A percentile compares a stretch with the other conserved stretches of the same genome.
Conservation (phyloP, 108 stramenopile species). For the Cyclotella baltica region DNA sequence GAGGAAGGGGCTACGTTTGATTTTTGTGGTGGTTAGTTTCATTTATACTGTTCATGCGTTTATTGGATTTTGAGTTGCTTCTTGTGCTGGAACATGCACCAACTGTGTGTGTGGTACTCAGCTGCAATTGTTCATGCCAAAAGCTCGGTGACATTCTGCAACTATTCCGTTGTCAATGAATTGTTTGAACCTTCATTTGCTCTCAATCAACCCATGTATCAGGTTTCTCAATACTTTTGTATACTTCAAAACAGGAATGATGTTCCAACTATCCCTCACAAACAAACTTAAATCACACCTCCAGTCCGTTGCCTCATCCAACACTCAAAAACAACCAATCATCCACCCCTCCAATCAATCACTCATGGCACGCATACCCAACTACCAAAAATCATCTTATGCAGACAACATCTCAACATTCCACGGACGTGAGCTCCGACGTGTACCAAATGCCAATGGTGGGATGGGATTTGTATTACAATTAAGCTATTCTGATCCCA, state of each 20-base stretch:
- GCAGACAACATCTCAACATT: slow-evolving; percentile 72
- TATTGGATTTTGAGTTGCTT: neutral
- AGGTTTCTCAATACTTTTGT: no score
- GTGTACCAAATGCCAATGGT: slow-evolving; percentile 70
- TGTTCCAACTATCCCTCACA: slow-evolving; percentile 79
- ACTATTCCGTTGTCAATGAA: no score
- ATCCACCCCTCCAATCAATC: slow-evolving; percentile 49
- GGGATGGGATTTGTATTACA: slow-evolving; percentile 84
- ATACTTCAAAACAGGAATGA: no score
- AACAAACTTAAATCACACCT: slow-evolving; percentile 64
- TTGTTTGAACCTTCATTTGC: neutral
- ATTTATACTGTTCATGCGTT: neutral
- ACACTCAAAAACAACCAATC: slow-evolving; percentile 36
- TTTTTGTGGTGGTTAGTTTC: slow-evolving; percentile 72
- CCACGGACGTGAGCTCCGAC: slow-evolving; percentile 82
- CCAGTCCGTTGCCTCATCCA: slow-evolving; percentile 33
- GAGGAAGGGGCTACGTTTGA: slow-evolving; percentile 71
- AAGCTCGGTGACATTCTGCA: no score
- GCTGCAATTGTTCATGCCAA: no score
- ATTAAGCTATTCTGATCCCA: slow-evolving; percentile 59
- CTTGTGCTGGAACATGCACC: neutral
- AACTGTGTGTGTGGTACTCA: no score
- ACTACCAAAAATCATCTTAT: slow-evolving; percentile 57
- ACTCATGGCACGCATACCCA: slow-evolving; percentile 61
- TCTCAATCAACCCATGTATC: no score